Percentiles rank a stretch among this genome's conserved stretches.
phyloP scores from a whole-genome alignment of 2,329 filamentous ascomycete genomes.

The Cordyceps tenuipes region DNA sequence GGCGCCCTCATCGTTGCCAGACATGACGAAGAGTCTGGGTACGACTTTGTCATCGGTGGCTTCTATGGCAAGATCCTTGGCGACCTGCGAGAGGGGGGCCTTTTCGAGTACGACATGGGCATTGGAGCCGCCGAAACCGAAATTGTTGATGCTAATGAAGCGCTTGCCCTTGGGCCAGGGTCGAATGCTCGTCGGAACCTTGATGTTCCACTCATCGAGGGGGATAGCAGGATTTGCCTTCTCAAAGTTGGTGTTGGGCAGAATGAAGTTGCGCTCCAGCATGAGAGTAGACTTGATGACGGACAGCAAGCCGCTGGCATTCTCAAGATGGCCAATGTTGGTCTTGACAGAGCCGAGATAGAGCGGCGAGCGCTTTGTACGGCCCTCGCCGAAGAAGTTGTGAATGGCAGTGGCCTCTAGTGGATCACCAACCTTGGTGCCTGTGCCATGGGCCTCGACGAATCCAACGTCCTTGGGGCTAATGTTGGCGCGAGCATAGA shows the following conservation, averaged over 20 bases:
- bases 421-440: constrained; percentile 47
- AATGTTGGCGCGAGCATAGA: constrained; percentile 26
- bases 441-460: constrained; percentile 48
- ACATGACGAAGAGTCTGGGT: constrained; percentile 35
- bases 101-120: constrained; percentile 32
- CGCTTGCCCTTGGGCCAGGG: constrained; percentile 42
- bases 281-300: constrained; percentile 45
- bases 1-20: constrained; percentile 29
- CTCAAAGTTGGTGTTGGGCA: constrained; percentile 43
- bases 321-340: constrained; percentile 45
- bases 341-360: constrained; percentile 42
- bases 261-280: constrained; percentile 41
- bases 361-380: constrained; percentile 32
- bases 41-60: constrained; percentile 9
- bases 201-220: constrained; percentile 41
- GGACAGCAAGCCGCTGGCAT: constrained; percentile 40
- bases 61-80: constrained; percentile 4
- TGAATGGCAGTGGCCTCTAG: constrained; percentile 43
- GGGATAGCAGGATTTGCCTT: constrained; percentile 40
- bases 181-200: constrained; percentile 34
- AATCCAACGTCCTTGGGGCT: constrained; percentile 23
- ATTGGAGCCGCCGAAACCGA: constrained; percentile 38
- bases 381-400: constrained; percentile 32
- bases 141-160: constrained; percentile 42
- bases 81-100: constrained; percentile 23